phyloP scores from a whole-genome alignment of 441 rosid genomes.

The Melastoma candidum region DNA sequence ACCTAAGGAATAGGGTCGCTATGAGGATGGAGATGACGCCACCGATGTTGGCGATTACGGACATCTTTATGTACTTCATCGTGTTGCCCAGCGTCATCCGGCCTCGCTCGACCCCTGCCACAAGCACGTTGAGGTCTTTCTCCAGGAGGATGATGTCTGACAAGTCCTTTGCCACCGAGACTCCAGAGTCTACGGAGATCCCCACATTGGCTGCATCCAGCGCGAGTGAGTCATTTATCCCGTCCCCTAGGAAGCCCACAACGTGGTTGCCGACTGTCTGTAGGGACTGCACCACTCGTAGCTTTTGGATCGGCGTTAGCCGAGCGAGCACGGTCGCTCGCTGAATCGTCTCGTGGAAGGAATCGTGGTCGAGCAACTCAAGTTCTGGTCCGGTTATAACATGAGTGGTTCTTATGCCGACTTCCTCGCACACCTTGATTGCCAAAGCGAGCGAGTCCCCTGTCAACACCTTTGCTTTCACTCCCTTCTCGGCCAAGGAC shows the following conservation, averaged over 20 bases:
- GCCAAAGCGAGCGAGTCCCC: conserved; percentile 68
- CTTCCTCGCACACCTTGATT: conserved; percentile 53
- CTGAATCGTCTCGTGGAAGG: conserved; percentile 52
- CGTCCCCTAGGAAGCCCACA: conserved; percentile 69
- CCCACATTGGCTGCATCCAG: conserved; percentile 59
- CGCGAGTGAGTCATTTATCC: conserved; percentile 63
- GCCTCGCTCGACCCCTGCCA: conserved; percentile 48
- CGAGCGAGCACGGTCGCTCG: conserved; percentile 61
- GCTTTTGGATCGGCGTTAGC: conserved; percentile 61
- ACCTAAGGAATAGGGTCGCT: conserved; percentile 36
- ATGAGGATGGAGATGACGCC: conserved; percentile 47
- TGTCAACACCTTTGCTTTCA: conserved; percentile 60
- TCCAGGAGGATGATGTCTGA: conserved; percentile 62
- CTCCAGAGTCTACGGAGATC: conserved; percentile 62
- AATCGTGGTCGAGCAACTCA: conserved; percentile 45
- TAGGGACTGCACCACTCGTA: conserved; percentile 54
- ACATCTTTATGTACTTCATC: conserved; percentile 63
- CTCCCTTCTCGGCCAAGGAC: conserved; percentile 68
- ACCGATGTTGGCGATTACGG: conserved; percentile 56
- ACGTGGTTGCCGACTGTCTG: conserved; percentile 47
- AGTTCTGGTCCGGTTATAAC: conserved; percentile 70
- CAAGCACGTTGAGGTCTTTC: conserved; percentile 49
- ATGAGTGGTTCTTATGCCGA: conserved; percentile 53
- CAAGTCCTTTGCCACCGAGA: conserved; percentile 59
- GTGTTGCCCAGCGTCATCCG: conserved; percentile 59